Evolutionary conservation across 371 early-diverging fungal species (phyloP), one percentile per base, ranked within the genome.

Genomic region (Coemansia sp.): DNA sequence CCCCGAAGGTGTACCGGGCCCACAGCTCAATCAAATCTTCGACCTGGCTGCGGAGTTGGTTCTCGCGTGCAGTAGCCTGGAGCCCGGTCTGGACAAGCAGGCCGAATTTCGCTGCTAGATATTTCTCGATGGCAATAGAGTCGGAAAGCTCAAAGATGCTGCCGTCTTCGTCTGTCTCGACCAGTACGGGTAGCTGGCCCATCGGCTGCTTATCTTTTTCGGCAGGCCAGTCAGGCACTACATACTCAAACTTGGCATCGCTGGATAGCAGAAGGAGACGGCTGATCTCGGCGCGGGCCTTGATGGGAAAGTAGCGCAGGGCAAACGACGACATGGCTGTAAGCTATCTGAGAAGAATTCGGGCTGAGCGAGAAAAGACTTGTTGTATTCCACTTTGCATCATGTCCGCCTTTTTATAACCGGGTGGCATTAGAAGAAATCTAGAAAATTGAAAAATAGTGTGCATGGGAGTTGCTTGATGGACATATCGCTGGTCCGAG

Each of bases 151-250:
- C 57, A 49, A 59, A 68, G 31, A 63, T 65, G 31, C 66, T 64
- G 9, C 61, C 72, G 20, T 77, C 77, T 0, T 57, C 55, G 36
- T 54, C 59, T 38, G 69, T 80, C 20, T 66, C 68, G 34, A 79
- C 76, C n/a, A 85, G 68, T 2, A 84, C 74, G 0, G 85, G 85
- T 9, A 79, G 65, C 33, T 76, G 81, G 14, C 82, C 80, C 47
- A 79, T 79, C 8, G 85, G 84, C 45, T 74, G 76, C 56, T 71
- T 48, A 2, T 43, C 34, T 69, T 85, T 85, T 16, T 49, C 54
- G 5, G 51, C 56, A 2, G 70, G 67, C 85, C 85, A 84, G 20
- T 63, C 66, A 5, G 63, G 77, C 42, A 55, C 35, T 43, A 52
- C 61, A 16, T 66, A 59, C 11, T 36, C 41, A 57, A 67, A 77